These are phyloP conservation scores for Mrakia hoshinonis DNA, from an alignment of 768 basidiomycete species.

Conservation along the genomic window DNA sequence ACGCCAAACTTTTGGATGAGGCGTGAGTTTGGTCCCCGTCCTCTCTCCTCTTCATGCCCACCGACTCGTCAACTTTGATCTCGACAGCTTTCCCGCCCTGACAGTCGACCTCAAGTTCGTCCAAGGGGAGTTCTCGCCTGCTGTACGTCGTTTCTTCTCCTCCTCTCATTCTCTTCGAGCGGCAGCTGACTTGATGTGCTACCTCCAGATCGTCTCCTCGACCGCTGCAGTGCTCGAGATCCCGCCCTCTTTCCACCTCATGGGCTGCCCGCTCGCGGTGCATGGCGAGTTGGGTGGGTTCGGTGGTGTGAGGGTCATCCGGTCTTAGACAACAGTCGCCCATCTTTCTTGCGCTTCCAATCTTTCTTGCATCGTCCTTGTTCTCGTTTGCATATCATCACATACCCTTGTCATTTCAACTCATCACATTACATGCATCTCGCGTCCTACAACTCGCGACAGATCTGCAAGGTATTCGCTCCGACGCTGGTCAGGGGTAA, in stretches of 20 bases:
- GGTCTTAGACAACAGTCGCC: not conserved
- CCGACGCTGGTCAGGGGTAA: too few species aligned
- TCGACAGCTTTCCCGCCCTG: slow-evolving; percentile 54
- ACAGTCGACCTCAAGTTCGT: slow-evolving; percentile 52
- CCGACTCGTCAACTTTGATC: not conserved
- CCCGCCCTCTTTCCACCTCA: slow-evolving; percentile 13
- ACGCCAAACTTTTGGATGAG: slow-evolving; percentile 45
- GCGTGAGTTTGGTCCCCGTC: slow-evolving; percentile 1
- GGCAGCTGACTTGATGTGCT: slow-evolving; percentile 32
- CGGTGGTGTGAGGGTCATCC: slow-evolving; percentile 16
- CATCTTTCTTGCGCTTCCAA: too few species aligned
- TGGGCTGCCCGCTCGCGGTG: slow-evolving; percentile 14
- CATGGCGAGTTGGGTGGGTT: slow-evolving; percentile 13
- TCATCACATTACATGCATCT: too few species aligned
- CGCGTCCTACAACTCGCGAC: too few species aligned
- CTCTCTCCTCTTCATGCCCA: not conserved
- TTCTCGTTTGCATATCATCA: not conserved
- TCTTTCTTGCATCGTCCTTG: not conserved
- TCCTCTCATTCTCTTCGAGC: not conserved
- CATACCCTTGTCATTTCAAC: too few species aligned
- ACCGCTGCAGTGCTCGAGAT: slow-evolving; percentile 13
- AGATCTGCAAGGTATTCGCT: too few species aligned
- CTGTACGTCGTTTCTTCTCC: slow-evolving; percentile 31
- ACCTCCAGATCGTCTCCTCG: slow-evolving; percentile 40
- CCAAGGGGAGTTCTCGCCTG: slow-evolving; percentile 29